Evolutionary conservation across 202 grass and related monocot species (phyloP).

Genomic region (Eragrostis tef): DNA sequence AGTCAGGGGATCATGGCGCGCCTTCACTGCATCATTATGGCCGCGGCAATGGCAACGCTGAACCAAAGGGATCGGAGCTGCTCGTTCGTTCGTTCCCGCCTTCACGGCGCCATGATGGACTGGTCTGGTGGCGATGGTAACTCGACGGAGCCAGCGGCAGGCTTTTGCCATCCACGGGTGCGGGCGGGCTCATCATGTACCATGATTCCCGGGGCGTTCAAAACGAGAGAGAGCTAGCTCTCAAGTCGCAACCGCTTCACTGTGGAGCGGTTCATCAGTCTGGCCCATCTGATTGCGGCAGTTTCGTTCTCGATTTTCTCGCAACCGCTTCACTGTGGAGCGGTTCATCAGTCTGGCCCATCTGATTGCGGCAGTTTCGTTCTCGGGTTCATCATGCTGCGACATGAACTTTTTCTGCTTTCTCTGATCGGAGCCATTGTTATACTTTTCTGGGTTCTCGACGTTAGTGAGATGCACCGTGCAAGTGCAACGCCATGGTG

Average conservation of each 20-base stretch:
- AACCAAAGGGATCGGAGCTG: background rate
- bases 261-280: constrained; percentile 9
- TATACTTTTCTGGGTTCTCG: background rate
- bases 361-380: constrained; percentile 41
- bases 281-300: constrained; percentile 32
- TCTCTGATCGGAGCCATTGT: background rate
- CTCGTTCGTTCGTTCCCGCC: background rate
- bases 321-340: constrained; percentile 2
- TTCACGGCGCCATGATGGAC: constrained; percentile 20
- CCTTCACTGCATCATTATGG: constrained; percentile 38
- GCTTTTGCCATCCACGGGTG: constrained; percentile 54
- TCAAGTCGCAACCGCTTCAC: background rate
- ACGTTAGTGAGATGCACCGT: background rate
- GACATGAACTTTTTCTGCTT: background rate
- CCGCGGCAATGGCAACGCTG: constrained; percentile 5
- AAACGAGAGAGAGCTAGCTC: background rate
- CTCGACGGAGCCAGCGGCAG: constrained; percentile 10
- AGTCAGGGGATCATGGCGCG: constrained; percentile 1
- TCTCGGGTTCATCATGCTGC: background rate
- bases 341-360: background rate
- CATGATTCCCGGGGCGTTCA: constrained; percentile 44
- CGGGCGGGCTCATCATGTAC: constrained; percentile 46
- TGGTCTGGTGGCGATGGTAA: background rate
- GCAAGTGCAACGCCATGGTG: too few relatives aligned
- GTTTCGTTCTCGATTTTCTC: too few relatives aligned